A percentile compares a stretch with the other conserved stretches of the same genome.
Conservation (phyloP, 345 rosid species). For the Brassica nigra region DNA sequence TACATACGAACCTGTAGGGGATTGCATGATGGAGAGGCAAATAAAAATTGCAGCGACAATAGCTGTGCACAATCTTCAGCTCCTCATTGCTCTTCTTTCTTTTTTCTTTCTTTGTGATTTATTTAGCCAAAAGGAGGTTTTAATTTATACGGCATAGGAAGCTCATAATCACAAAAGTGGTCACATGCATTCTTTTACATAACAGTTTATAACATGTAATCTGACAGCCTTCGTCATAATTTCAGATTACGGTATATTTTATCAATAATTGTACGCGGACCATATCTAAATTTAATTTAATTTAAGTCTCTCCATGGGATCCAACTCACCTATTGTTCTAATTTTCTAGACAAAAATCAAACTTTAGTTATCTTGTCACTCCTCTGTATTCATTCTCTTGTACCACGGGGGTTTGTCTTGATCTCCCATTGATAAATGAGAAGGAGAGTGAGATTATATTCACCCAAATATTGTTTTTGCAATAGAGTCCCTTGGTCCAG, state of each 20-base stretch:
- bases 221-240: not conserved
- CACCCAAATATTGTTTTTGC: not conserved
- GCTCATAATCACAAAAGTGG: not conserved
- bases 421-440: not conserved
- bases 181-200: not conserved
- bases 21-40: conserved; percentile 14
- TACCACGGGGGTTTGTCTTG: not conserved
- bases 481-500: too few relatives aligned
- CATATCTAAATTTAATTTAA: not conserved
- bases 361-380: not conserved
- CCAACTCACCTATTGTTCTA: not conserved
- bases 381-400: not conserved
- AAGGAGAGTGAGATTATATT: not conserved
- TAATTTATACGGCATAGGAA: not conserved
- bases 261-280: not conserved
- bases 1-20: not conserved
- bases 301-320: not conserved
- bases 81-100: not conserved
- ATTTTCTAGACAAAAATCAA: not conserved
- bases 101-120: not conserved
- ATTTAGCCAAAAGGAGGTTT: not conserved
- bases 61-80: not conserved
- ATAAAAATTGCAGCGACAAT: not conserved
- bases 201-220: not conserved
- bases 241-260: not conserved